Evolutionary conservation across 768 basidiomycete species (phyloP).

Genomic region (Leccinum broughii): DNA sequence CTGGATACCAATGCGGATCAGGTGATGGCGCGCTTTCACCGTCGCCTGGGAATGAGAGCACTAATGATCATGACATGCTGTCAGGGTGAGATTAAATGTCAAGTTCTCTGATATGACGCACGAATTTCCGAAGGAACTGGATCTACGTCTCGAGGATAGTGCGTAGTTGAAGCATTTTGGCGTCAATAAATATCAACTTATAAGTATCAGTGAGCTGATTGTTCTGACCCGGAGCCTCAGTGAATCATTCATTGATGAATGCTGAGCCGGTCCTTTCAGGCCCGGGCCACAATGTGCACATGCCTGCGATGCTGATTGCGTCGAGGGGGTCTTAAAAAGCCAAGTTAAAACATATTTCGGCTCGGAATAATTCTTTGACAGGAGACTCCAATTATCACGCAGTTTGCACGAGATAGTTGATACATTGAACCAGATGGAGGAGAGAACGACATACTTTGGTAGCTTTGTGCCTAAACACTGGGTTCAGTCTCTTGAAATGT

Average conservation of each 20-base stretch:
- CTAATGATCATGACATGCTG: slow-evolving; percentile 31
- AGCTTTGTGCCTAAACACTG: slow-evolving; percentile 58
- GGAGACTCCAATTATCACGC: slow-evolving; percentile 43
- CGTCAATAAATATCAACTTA: slow-evolving; percentile 51
- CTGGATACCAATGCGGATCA: slow-evolving; percentile 52
- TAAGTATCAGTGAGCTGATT: slow-evolving; percentile 60
- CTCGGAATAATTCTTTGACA: slow-evolving; percentile 20
- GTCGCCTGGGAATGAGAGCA: slow-evolving; percentile 46
- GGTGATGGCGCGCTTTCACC: slow-evolving; percentile 44
- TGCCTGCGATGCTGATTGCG: slow-evolving; percentile 72
- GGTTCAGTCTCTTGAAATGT: slow-evolving; percentile 47
- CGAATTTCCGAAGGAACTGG: slow-evolving; percentile 52
- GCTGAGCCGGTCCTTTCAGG: background rate
- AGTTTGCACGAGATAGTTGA: slow-evolving; percentile 35
- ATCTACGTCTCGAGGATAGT: slow-evolving; percentile 60
- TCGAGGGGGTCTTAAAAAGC: slow-evolving; percentile 69
- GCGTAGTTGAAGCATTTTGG: slow-evolving; percentile 51
- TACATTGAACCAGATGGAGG: background rate
- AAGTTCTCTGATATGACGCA: slow-evolving; percentile 26
- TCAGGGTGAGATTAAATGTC: slow-evolving; percentile 8
- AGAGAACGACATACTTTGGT: slow-evolving; percentile 39
- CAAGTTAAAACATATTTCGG: slow-evolving; percentile 61
- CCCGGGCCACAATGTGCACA: slow-evolving; percentile 3
- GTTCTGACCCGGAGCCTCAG: slow-evolving; percentile 53
- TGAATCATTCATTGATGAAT: slow-evolving; percentile 10